Base-by-base conservation (phyloP, 306 rosid genomes). In the Lathyrus aphaca region DNA sequence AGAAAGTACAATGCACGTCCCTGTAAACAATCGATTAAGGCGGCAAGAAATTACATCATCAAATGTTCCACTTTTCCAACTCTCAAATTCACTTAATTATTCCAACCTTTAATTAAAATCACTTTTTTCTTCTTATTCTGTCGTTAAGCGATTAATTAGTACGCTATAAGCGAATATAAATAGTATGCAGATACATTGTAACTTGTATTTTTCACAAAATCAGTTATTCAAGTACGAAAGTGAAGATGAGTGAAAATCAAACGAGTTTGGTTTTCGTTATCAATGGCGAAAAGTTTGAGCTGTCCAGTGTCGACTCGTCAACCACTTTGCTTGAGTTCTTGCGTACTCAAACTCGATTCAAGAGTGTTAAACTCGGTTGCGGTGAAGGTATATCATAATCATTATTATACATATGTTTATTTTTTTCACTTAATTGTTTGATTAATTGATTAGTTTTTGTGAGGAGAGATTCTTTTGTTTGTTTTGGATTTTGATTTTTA, bases 301-400 rank as follows among this genome's bases (percentile, higher is more conserved):
- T 88, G 60, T 73, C 78, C 25, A 16, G 61, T 1, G 69, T 85
- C 3, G 86, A 90, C 23, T 93, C 93, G 15, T 93, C 96, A 10
- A 88, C 86, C 9, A 94, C 97, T 76, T 60, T 94, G 83, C 86
- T 90, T 4, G 74, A 88, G 11, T 94, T 90, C 86, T 73, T 94
- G 75, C 94, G 98, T 6, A 13, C 75, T 38, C 83, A 48, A 11
- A 94, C 98, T 76, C 85, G 74, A 65, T 88, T 90, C 87, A 90
- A 85, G 80, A 90, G 98, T 73, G 89, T 66, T 72, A 94, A 94
- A 86, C 97, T 86, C 54, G 62, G 91, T 68, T 94, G 98, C 14
- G 96, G 91, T n/a, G 97, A 93, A 90, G 98, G 98, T 90, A 68
- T 62, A 38, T 12, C 7, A 19, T 51, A 9, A 7, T 51, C 35